Evolutionary conservation across 768 basidiomycete genomes (phyloP), one percentile per base, ranked within the genome.

Genomic region (Kwoniella sp.): DNA sequence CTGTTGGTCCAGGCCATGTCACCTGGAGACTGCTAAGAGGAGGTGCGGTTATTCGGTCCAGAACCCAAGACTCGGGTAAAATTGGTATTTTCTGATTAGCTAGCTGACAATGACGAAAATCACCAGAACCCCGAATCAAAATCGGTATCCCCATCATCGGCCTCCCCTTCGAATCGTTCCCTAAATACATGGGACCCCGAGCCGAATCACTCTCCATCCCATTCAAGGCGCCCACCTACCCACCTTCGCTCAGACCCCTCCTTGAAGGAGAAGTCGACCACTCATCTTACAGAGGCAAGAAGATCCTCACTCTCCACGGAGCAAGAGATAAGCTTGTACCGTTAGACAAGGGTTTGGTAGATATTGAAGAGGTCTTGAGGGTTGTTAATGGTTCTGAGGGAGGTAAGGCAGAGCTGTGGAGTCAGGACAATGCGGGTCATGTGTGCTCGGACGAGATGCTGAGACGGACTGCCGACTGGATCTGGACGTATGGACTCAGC

Each of bases 231-330:
- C 88, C 88, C 0, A 81, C 86, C 66, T 84, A 89, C 61, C 90
- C 91, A 0, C 78, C 81, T 13, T 83, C 84, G 15, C 67, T 82
- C 15, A 37, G 31, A 17, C 38, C 65, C 2, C 53, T 86, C 48
- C 82, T 91, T n/a, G 80, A 85, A 4, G 86, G 84, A 67, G 72
- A 80, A 13, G 78, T 82, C 22, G 66, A 62, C 4, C 52, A 50
- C 2, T 64, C 69, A 11, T 86, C 88, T 1, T 92, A 90, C 77
- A 63, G 83, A 3, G 88, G 86, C 0, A 92, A 91, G 82, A 86
- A 86, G 72, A 84, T 93, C 15, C 83, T 93, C 4, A 87, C 89
- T 2, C 78, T 93, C 2, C 87, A 87, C 0, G 91, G 91, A 0
- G 85, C 70, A 61, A 83, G 81, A 23, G 91, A 93, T 78, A 80